Percentiles rank a stretch among this genome's conserved stretches.
Evolutionary conservation across 371 early-diverging fungal species (phyloP).

Genomic region (Lichtheimia hyalospora): DNA sequence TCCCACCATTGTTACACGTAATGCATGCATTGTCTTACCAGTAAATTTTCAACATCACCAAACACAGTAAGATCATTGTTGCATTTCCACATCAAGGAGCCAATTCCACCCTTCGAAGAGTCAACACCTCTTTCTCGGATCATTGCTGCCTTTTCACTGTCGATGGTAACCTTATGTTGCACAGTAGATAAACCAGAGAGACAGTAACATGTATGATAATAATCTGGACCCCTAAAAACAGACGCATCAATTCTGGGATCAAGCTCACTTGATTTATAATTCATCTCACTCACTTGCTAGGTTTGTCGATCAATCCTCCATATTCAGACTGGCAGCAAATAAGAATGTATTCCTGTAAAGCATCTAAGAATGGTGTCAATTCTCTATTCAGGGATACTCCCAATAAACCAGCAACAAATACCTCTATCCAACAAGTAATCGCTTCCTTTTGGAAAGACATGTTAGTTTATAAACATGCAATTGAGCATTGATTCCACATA

Average conservation of each 20-base stretch:
- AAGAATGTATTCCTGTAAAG: constrained; percentile 86
- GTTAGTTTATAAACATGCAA: neutral
- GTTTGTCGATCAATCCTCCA: constrained; percentile 94
- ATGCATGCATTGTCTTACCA: constrained; percentile 33
- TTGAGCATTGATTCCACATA: too few relatives aligned
- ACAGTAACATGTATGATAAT: constrained; percentile 96
- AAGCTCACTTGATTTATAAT: neutral
- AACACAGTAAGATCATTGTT: constrained; percentile 45
- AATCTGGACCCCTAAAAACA: constrained; percentile 67
- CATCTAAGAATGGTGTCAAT: constrained; percentile 42
- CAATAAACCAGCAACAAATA: constrained; percentile 10
- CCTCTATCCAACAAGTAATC: constrained; percentile 61
- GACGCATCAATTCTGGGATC: too few relatives aligned
- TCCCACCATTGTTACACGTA: constrained; percentile 4
- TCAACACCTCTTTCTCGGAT: constrained; percentile 29
- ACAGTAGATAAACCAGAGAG: constrained; percentile 82
- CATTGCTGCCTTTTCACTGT: constrained; percentile 14
- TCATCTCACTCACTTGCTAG: constrained; percentile 64
- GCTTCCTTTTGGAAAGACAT: neutral
- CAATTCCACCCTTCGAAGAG: constrained; percentile 26
- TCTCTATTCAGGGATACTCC: neutral
- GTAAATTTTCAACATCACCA: constrained; percentile 53
- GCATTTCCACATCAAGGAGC: constrained; percentile 39
- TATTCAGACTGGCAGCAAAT: constrained; percentile 77
- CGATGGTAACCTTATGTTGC: constrained; percentile 49